Conservation (phyloP, 176 grass and related monocot genomes). For the Guadua angustifolia region DNA sequence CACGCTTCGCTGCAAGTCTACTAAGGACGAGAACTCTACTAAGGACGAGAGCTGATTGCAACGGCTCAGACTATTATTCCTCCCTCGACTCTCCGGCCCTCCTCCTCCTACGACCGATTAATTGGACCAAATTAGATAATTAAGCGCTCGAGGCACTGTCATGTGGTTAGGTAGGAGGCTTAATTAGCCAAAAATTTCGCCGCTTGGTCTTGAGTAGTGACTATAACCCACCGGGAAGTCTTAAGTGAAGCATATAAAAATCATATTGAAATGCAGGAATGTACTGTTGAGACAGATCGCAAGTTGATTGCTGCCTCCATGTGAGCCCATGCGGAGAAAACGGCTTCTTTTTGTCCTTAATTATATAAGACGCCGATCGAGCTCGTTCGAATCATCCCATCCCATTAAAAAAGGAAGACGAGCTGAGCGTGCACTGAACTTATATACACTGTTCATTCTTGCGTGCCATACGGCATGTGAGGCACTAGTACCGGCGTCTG, state of each 20-base stretch:
- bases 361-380: neutral
- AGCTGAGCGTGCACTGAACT: neutral
- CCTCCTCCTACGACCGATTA: neutral
- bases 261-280: neutral
- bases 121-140: neutral
- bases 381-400: constrained; percentile 3
- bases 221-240: neutral
- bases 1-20: neutral
- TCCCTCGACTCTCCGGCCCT: neutral
- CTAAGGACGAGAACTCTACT: neutral
- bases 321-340: constrained; percentile 9
- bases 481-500: neutral
- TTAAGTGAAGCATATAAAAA: neutral
- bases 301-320: neutral
- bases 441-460: neutral
- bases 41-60: neutral
- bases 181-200: neutral
- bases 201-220: too few relatives aligned
- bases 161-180: neutral
- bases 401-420: neutral
- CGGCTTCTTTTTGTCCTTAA: neutral
- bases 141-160: neutral
- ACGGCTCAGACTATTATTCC: neutral
- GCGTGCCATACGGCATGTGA: constrained; percentile 19
- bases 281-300: neutral